phyloP scores from a whole-genome alignment of 768 basidiomycete genomes.

The Amanita muscaria region DNA sequence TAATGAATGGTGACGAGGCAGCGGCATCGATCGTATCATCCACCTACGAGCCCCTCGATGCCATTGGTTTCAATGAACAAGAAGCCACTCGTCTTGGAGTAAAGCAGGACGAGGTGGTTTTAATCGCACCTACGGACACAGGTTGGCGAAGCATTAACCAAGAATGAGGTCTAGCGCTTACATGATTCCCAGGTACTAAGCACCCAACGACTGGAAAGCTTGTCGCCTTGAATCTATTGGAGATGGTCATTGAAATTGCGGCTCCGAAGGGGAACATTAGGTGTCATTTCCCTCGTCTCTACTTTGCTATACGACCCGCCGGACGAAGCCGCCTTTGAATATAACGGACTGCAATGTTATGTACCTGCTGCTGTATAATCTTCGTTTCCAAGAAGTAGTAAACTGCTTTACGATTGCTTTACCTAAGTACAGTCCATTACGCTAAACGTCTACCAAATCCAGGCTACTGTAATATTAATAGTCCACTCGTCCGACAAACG shows the following conservation, averaged over 20 bases:
- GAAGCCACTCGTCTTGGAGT: constrained; percentile 38
- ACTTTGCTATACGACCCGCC: constrained; percentile 22
- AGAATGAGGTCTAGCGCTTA: neutral
- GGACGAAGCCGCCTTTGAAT: constrained; percentile 8
- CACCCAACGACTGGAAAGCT: constrained; percentile 42
- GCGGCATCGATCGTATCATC: constrained; percentile 31
- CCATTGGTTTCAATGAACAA: constrained; percentile 35
- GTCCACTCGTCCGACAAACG: no score
- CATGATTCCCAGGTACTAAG: constrained; percentile 21
- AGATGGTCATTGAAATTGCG: constrained; percentile 39
- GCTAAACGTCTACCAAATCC: no score
- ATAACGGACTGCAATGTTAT: neutral
- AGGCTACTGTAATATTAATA: no score
- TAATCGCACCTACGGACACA: constrained; percentile 38
- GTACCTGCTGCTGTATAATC: no score
- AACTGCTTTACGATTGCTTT: no score
- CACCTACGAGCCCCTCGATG: constrained; percentile 26
- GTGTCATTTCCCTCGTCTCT: constrained; percentile 47
- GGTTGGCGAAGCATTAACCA: constrained; percentile 22
- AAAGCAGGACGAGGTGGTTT: constrained; percentile 27
- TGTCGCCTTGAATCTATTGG: constrained; percentile 38
- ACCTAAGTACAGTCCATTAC: no score
- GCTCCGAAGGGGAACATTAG: constrained; percentile 31
- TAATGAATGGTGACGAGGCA: constrained; percentile 33
- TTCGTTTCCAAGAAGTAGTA: no score